These are phyloP conservation scores for Rhizoclosmatium sp. DNA, from an alignment of 192 early-diverging fungal species.

Conservation along the genomic window DNA sequence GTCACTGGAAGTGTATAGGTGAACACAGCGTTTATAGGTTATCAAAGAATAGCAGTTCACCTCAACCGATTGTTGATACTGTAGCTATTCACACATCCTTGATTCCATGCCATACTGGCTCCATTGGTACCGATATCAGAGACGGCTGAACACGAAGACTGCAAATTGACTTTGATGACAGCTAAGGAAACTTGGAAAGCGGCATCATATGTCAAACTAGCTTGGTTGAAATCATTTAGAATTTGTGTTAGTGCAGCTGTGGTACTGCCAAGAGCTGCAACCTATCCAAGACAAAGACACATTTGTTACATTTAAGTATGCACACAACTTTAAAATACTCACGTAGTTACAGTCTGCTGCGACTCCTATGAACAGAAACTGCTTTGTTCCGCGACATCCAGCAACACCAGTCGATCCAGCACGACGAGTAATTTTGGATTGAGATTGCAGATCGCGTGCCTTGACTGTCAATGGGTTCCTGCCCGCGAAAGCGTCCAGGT, in stretches of 20 bases:
- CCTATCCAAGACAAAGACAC: background rate
- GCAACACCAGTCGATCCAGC: slow-evolving; percentile 7
- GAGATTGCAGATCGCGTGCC: background rate
- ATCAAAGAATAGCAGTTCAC: slow-evolving; percentile 1
- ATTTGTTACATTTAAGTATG: background rate
- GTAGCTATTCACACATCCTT: slow-evolving; percentile 73
- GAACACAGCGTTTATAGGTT: background rate
- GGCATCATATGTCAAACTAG: slow-evolving; percentile 81
- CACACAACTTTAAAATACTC: background rate
- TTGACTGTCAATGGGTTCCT: background rate
- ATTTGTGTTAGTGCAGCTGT: slow-evolving; percentile 64
- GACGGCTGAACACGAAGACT: slow-evolving; percentile 53
- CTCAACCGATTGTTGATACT: slow-evolving; percentile 74
- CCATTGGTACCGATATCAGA: slow-evolving; percentile 4
- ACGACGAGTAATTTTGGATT: background rate
- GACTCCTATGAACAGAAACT: slow-evolving; percentile 56
- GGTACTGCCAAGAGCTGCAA: slow-evolving; percentile 44
- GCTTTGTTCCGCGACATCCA: slow-evolving; percentile 25
- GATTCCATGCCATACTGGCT: slow-evolving; percentile 72
- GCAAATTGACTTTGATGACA: slow-evolving; percentile 79
- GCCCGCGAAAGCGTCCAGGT: background rate
- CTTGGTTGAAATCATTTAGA: slow-evolving; percentile 83
- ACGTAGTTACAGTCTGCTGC: slow-evolving; percentile 63
- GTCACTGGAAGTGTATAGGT: slow-evolving; percentile 55
- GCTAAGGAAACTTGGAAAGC: slow-evolving; percentile 89